Conservation (phyloP, 2,329 filamentous ascomycete species). For the Graphilbum sp. region DNA sequence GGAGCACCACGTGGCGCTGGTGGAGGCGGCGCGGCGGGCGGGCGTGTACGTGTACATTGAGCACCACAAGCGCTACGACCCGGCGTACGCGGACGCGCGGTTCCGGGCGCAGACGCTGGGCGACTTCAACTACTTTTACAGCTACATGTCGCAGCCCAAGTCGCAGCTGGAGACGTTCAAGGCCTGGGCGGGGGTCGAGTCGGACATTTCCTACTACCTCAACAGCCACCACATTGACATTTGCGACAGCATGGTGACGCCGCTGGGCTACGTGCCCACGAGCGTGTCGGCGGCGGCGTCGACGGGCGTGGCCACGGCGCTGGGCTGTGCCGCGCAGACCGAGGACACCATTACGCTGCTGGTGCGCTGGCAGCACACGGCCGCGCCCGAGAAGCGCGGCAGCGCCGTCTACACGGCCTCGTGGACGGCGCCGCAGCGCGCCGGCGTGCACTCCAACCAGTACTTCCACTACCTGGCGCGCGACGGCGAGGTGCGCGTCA, state of each 20-base stretch:
- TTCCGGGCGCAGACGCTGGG: slow-evolving; percentile 61
- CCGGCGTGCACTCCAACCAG: slow-evolving; percentile 91
- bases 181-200: slow-evolving; percentile 81
- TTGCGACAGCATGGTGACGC: slow-evolving; percentile 76
- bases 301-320: slow-evolving; percentile 58
- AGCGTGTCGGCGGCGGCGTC: slow-evolving; percentile 65
- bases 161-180: slow-evolving; percentile 88
- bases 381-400: slow-evolving; percentile 51
- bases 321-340: slow-evolving; percentile 66
- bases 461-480: slow-evolving; percentile 90
- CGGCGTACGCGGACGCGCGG: slow-evolving; percentile 76
- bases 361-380: slow-evolving; percentile 70
- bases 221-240: slow-evolving; percentile 92
- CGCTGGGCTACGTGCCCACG: slow-evolving; percentile 54
- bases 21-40: slow-evolving; percentile 54
- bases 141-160: slow-evolving; percentile 90
- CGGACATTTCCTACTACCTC: slow-evolving; percentile 90
- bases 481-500: slow-evolving; percentile 71
- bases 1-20: slow-evolving; percentile 59
- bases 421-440: slow-evolving; percentile 85
- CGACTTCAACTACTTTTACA: slow-evolving; percentile 98
- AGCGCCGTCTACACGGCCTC: slow-evolving; percentile 87
- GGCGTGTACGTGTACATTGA: slow-evolving; percentile 85
- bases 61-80: slow-evolving; percentile 94
- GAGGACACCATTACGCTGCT: slow-evolving; percentile 89